These are phyloP conservation scores for Neurospora sp. DNA, from an alignment of 495 filamentous ascomycete genomes.

Conservation along the genomic window DNA sequence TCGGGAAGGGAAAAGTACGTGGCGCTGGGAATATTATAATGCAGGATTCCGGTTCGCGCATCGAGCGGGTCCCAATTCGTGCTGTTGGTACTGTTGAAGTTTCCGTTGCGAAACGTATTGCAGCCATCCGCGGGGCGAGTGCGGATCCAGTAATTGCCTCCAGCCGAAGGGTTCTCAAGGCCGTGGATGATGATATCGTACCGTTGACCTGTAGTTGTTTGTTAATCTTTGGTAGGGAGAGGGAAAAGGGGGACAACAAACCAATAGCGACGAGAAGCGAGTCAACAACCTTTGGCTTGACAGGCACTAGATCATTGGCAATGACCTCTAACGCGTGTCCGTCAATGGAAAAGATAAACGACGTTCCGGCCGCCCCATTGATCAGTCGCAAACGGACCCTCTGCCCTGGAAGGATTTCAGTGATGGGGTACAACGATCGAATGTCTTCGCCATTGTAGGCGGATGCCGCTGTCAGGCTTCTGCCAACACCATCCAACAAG, in stretches of 20 bases:
- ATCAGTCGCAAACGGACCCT: neutral
- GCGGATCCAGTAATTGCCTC: constrained; percentile 45
- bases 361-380: neutral
- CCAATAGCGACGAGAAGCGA: constrained; percentile 48
- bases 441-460: neutral
- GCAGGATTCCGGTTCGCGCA: constrained; percentile 18
- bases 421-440: neutral
- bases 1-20: neutral
- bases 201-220: constrained; percentile 31
- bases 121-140: constrained; percentile 6
- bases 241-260: neutral
- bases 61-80: neutral
- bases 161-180: constrained; percentile 22
- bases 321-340: neutral
- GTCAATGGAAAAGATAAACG: neutral
- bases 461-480: neutral
- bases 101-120: neutral
- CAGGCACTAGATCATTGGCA: neutral
- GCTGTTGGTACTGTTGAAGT: constrained; percentile 3
- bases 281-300: constrained; percentile 11
- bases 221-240: neutral
- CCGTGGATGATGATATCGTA: constrained; percentile 56
- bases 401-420: neutral
- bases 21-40: constrained; percentile 11
- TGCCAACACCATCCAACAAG: constrained; percentile 23